These are phyloP conservation scores for Hemerocallis citrina DNA, from an alignment of 106 monocot genomes.

Conservation along the genomic window DNA sequence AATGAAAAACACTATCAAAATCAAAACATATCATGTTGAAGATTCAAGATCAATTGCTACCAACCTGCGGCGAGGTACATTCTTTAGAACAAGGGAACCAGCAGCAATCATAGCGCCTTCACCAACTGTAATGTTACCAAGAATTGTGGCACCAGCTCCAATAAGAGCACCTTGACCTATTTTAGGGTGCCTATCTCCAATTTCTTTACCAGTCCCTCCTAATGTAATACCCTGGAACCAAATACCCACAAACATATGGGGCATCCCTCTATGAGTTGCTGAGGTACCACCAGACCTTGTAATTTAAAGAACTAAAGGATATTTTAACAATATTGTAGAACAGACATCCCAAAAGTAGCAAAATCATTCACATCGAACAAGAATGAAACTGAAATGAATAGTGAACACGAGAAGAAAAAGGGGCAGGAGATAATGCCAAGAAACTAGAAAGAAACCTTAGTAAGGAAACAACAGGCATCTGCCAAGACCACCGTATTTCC, in stretches of 20 bases:
- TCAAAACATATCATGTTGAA: no score
- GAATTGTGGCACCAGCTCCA: slow-evolving; percentile 85
- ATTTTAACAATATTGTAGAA: not conserved
- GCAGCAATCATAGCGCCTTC: slow-evolving; percentile 91
- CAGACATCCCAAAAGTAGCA: not conserved
- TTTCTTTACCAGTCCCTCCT: slow-evolving; percentile 83
- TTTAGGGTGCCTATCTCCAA: slow-evolving; percentile 89
- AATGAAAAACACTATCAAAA: no score
- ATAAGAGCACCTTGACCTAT: slow-evolving; percentile 86
- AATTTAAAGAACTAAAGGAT: not conserved
- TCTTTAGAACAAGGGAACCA: slow-evolving; percentile 82
- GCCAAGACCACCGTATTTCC: not conserved
- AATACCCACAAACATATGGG: slow-evolving; percentile 1
- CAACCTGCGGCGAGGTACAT: slow-evolving; percentile 87
- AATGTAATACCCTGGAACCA: slow-evolving; percentile 64
- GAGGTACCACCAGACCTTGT: not conserved
- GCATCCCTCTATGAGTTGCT: not conserved
- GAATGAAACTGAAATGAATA: not conserved
- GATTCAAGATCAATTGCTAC: not conserved
- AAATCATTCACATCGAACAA: not conserved
- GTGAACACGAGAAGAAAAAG: not conserved
- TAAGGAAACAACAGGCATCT: not conserved
- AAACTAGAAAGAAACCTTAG: not conserved
- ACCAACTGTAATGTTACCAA: slow-evolving; percentile 72
- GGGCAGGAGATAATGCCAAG: not conserved